Base-by-base conservation (phyloP, 2,329 filamentous ascomycete species). In the Aspergillus viridinutans region DNA sequence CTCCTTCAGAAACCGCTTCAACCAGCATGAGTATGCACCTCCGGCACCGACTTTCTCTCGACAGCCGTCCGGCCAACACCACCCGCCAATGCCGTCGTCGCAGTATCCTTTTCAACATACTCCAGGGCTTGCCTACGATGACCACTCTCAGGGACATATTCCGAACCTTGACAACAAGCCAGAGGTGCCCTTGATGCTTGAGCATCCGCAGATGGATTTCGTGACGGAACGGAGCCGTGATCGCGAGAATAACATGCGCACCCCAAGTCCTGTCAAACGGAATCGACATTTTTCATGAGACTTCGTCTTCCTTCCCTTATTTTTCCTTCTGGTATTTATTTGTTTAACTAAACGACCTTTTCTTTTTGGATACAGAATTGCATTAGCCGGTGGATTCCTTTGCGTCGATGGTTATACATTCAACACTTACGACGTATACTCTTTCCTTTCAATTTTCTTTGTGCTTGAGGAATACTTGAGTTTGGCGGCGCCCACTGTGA, bases 1-100 rank as follows among this genome's bases (percentile, higher is more conserved):
- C 57, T 77, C 82, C 52, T 80, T 85, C 63, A 69, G 69, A 65
- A 74, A 68, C 60, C 69, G 64, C 60, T 69, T 63, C 26, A 69
- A 63, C 50, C 72, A 70, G 50, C 67, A 69, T 28, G 63, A 67
- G 35, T 70, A 69, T 50, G 28, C 61, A 6, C 68, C 63, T 8
- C 56, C 67, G 2, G 40, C 62, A 35, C 58, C 66, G 26, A 65
- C 58, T 54, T 65, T 65, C 21, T 42, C 64, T 17, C 64, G 62
- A 29, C 66, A 69, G 21, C 58, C 66, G 1, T 64, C 61, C 17
- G 57, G 56, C 20, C 66, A 68, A 38, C 62, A 64, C 49, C 62
- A 60, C 48, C 60, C 61, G 32, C 60, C 61, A 29, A 63, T 64
- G 29, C 56, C 65, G 14, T 60, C 63, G 6, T 59, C 68, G 8